Conservation (phyloP, 306 rosid species). For the Citrullus amarus region DNA sequence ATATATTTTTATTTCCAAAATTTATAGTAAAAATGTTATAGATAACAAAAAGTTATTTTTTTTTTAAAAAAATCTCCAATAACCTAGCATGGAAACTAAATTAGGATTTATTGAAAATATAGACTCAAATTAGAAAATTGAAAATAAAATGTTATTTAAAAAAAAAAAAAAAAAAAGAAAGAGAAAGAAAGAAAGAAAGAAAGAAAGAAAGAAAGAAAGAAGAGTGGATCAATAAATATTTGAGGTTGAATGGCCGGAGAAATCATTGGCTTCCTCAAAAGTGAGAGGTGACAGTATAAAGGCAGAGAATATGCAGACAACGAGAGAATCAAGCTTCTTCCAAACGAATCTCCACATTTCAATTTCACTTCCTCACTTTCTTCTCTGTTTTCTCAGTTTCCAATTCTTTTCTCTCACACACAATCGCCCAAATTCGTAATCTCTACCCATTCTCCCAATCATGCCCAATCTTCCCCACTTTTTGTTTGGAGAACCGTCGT, state of each 20-base stretch:
- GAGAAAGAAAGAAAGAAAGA: too few species aligned
- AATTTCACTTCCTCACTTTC: neutral
- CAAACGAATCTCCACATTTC: neutral
- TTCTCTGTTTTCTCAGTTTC: neutral
- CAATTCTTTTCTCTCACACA: neutral
- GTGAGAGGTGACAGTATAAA: neutral
- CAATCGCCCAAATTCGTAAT: neutral
- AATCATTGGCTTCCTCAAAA: neutral
- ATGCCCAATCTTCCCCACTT: constrained; percentile 12
- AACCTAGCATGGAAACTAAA: too few species aligned
- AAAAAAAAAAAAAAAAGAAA: too few species aligned
- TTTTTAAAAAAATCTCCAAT: too few species aligned
- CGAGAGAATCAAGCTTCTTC: neutral
- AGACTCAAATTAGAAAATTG: too few species aligned
- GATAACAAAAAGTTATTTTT: too few species aligned
- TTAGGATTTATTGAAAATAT: too few species aligned
- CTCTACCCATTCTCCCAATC: neutral
- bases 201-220: too few species aligned
- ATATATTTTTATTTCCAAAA: too few species aligned
- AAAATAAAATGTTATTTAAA: too few species aligned
- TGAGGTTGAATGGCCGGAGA: neutral
- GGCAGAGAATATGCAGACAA: neutral
- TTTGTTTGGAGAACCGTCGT: neutral
- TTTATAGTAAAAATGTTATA: too few species aligned
- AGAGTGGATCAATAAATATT: neutral